Conservation (phyloP, 352 stramenopile genomes). For the Phytopythium kandeliae region DNA sequence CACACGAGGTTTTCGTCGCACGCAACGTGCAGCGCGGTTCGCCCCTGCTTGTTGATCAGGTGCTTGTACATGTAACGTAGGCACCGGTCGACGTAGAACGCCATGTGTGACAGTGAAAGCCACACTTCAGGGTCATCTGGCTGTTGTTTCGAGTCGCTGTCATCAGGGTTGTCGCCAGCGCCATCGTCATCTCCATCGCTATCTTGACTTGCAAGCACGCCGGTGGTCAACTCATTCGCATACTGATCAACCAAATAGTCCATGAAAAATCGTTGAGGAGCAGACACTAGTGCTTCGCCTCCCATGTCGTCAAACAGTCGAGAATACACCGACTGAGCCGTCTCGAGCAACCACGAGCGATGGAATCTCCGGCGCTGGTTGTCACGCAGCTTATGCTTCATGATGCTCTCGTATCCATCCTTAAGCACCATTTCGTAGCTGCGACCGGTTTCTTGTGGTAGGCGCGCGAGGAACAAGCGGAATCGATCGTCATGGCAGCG, state of each 20-base stretch:
- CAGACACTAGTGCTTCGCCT: constrained; percentile 11
- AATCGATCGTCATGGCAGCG: constrained; percentile 39
- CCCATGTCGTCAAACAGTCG: constrained; percentile 21
- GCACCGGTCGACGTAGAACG: constrained; percentile 58
- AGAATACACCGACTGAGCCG: constrained; percentile 31
- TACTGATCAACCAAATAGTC: constrained; percentile 42
- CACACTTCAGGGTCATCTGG: constrained; percentile 30
- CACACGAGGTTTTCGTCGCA: constrained; percentile 83
- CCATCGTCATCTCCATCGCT: constrained; percentile 22
- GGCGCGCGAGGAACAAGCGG: constrained; percentile 30
- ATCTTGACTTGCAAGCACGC: constrained; percentile 2
- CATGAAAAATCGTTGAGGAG: constrained; percentile 33
- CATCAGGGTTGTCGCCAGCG: constrained; percentile 14
- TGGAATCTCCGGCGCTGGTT: constrained; percentile 67
- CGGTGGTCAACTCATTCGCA: neutral
- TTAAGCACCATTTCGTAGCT: constrained; percentile 34
- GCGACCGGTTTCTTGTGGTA: constrained; percentile 23
- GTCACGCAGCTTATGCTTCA: constrained; percentile 51
- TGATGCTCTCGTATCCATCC: constrained; percentile 32
- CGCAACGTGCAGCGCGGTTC: constrained; percentile 59
- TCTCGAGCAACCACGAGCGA: constrained; percentile 55
- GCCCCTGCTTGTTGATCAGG: constrained; percentile 52
- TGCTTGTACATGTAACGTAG: constrained; percentile 64
- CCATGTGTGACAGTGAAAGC: constrained; percentile 39
- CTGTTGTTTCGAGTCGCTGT: constrained; percentile 20